Evolutionary conservation across 2,329 filamentous ascomycete species (phyloP), one percentile per base, ranked within the genome.

Genomic region (Aphanoascus verrucosus): DNA sequence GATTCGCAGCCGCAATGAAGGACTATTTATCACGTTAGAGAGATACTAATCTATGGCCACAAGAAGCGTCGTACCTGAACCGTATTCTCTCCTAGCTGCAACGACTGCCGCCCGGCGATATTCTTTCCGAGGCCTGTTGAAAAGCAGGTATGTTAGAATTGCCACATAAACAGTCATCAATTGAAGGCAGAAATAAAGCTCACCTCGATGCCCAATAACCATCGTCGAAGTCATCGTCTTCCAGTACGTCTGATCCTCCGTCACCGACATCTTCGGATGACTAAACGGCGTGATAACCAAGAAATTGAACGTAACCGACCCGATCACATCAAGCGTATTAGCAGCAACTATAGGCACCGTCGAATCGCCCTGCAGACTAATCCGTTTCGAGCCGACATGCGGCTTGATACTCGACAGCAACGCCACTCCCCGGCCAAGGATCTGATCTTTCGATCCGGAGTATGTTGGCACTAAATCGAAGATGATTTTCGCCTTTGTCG

Each of bases 401-500:
- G 88, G 87, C 61, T 88, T 90, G 61, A 97, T 82, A 23, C 84
- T 88, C 0, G 88, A 94, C 1, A 98, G 77, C 45, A 97, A 74
- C 1, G 93, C 91, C 20, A 95, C 90, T 19, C 82, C 93, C 38
- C 93, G 84, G 1, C 91, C 93, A 55, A 98, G 83, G 59, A 93
- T 78, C 61, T 86, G 86, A 63, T 95, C 88, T 43, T 79, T 80
- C 5, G 77, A 75, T 3, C 91, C 93, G 40, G 91, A 86, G 69
- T 97, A 97, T 0, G 93, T 98, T 1, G 91, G 93, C 1, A 97
- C 83, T 60, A 98, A 87, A 62, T 98, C 93, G 62, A 98, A 98
- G 50, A 94, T 75, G 8, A 98, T 74, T 67, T 91, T 94, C 55
- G 96, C 90, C 63, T 88, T 88, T 28, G 79, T 77, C 0, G 83